Percentiles rank a stretch among this genome's conserved stretches.
phyloP scores from a whole-genome alignment of 345 rosid species.

The Draba incana region DNA sequence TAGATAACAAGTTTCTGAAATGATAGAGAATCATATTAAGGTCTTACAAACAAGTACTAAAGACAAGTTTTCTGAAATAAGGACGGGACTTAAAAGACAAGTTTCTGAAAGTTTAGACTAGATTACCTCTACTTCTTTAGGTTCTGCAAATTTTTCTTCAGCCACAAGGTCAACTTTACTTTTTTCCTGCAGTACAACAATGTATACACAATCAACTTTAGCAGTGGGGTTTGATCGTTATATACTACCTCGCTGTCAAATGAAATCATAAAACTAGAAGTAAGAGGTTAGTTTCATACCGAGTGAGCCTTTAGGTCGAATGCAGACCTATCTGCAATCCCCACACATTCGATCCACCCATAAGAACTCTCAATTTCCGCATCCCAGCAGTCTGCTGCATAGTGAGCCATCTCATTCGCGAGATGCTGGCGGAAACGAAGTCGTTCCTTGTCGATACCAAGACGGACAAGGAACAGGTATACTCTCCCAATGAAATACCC shows the following conservation, averaged over 20 bases:
- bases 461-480: slow-evolving; percentile 74
- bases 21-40: slow-evolving; percentile 1
- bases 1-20: slow-evolving; percentile 76
- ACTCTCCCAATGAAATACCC: slow-evolving; percentile 98
- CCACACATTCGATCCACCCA: slow-evolving; percentile 99
- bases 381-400: slow-evolving; percentile 99
- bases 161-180: slow-evolving; percentile 85
- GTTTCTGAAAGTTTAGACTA: neutral
- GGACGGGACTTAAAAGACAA: too few relatives aligned
- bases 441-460: slow-evolving; percentile 80
- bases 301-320: slow-evolving; percentile 85
- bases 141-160: slow-evolving; percentile 81
- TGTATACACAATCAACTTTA: slow-evolving; percentile 11
- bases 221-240: neutral
- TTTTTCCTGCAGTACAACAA: slow-evolving; percentile 62
- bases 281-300: slow-evolving; percentile 45
- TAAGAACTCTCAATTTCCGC: slow-evolving; percentile 95
- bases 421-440: slow-evolving; percentile 94
- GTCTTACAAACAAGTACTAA: too few relatives aligned
- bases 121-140: slow-evolving; percentile 87
- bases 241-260: neutral
- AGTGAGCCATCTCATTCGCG: slow-evolving; percentile 98
- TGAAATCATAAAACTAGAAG: neutral
- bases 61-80: too few relatives aligned
- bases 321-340: slow-evolving; percentile 98